Conservation (phyloP, 306 rosid genomes). For the Bauhinia variegata region DNA sequence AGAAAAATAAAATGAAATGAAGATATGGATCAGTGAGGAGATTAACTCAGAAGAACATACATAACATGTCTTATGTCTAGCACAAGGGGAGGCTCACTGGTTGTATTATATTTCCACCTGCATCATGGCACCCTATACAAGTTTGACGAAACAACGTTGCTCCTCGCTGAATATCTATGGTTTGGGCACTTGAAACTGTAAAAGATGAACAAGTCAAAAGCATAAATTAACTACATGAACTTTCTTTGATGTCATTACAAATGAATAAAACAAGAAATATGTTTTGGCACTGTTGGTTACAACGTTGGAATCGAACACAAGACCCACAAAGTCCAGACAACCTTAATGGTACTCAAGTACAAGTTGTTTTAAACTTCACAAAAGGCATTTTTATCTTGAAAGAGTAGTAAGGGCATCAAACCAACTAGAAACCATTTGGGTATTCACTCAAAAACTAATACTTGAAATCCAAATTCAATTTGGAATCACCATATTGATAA, state of each 20-base stretch:
- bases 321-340: too few relatives aligned
- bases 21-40: conserved; percentile 18
- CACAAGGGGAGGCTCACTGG: conserved; percentile 58
- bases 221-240: conserved; percentile 10
- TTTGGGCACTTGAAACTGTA: conserved; percentile 66
- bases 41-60: conserved; percentile 2
- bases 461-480: background rate
- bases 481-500: background rate
- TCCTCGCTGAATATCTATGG: conserved; percentile 75
- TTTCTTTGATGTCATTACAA: background rate
- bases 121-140: conserved; percentile 92
- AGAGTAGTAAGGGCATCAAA: background rate
- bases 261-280: background rate
- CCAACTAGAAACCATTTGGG: background rate
- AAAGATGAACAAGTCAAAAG: conserved; percentile 8
- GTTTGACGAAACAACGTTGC: conserved; percentile 62
- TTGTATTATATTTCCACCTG: conserved; percentile 88
- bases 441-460: background rate
- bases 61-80: conserved; percentile 2
- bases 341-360: background rate
- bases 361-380: background rate
- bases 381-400: background rate
- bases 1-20: conserved; percentile 21
- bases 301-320: too few relatives aligned
- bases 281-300: too few relatives aligned